Conservation (phyloP, 768 basidiomycete genomes). For the Tubosaeta brunneosetosa region DNA sequence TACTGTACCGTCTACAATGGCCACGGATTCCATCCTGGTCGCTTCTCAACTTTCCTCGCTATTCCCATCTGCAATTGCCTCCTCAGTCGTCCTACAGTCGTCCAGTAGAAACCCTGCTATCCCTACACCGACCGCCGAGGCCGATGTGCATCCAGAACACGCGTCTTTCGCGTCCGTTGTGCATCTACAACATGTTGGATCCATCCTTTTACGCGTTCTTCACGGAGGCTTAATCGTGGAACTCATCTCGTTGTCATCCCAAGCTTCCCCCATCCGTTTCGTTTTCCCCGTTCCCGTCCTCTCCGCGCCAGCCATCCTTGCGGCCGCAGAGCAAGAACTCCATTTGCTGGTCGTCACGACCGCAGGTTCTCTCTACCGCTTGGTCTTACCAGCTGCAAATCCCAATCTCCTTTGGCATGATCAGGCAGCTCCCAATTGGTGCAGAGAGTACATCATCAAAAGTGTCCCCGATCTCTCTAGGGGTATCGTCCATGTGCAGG, state of each 20-base stretch:
- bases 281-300: conserved; percentile 70
- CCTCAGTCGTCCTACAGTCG: conserved; percentile 54
- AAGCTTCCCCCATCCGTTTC: conserved; percentile 66
- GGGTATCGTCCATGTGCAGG: conserved; percentile 61
- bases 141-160: conserved; percentile 60
- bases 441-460: conserved; percentile 64
- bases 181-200: conserved; percentile 53
- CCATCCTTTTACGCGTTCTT: conserved; percentile 69
- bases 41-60: conserved; percentile 64
- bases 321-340: conserved; percentile 44
- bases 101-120: conserved; percentile 51
- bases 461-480: conserved; percentile 40
- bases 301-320: conserved; percentile 59
- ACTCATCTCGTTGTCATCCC: conserved; percentile 65
- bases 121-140: conserved; percentile 36
- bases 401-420: conserved; percentile 55
- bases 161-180: conserved; percentile 60
- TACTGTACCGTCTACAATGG: conserved; percentile 17
- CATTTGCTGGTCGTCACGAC: conserved; percentile 69
- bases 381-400: conserved; percentile 58
- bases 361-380: conserved; percentile 66
- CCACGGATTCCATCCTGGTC: conserved; percentile 36
- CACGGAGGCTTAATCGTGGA: conserved; percentile 73
- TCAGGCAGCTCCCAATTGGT: conserved; percentile 51
- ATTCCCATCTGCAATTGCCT: conserved; percentile 47